Conservation (phyloP, 495 filamentous ascomycete genomes). For the Cercophora scortea region DNA sequence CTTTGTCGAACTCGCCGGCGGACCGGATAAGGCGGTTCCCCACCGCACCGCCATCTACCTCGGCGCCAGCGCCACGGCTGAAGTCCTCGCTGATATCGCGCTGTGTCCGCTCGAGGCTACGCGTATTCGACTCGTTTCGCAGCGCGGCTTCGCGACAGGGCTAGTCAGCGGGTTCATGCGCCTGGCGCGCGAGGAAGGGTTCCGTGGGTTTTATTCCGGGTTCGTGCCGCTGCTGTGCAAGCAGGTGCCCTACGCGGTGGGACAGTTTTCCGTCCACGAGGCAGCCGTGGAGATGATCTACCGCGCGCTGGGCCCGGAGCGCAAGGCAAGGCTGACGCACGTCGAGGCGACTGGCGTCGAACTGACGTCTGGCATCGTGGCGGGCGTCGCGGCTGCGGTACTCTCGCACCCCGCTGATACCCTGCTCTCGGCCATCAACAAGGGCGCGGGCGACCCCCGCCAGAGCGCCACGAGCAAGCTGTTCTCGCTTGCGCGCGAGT, state of each 20-base stretch:
- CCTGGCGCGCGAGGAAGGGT: constrained; percentile 60
- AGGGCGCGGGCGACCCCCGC: constrained; percentile 37
- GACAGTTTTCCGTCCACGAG: constrained; percentile 29
- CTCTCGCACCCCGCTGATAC: constrained; percentile 86
- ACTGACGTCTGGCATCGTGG: constrained; percentile 73
- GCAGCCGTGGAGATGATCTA: constrained; percentile 27
- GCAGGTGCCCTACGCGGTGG: constrained; percentile 43
- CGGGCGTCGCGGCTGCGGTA: constrained; percentile 79
- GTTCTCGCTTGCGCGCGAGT: constrained; percentile 28
- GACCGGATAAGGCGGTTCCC: constrained; percentile 53
- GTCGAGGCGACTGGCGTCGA: constrained; percentile 61
- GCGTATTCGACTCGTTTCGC: constrained; percentile 68
- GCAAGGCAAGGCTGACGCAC: constrained; percentile 22
- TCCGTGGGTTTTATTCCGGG: constrained; percentile 70
- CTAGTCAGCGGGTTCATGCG: constrained; percentile 59
- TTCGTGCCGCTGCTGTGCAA: constrained; percentile 73
- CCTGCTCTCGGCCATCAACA: constrained; percentile 89
- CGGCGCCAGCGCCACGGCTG: constrained; percentile 60
- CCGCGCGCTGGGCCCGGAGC: constrained; percentile 24
- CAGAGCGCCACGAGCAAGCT: constrained; percentile 24
- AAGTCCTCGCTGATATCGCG: constrained; percentile 73
- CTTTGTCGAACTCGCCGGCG: constrained; percentile 58
- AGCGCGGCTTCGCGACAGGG: constrained; percentile 60
- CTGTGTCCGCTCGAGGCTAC: constrained; percentile 73
- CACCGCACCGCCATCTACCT: constrained; percentile 71